Conservation (phyloP, 495 filamentous ascomycete genomes). For the Thermochaetoides thermophila region DNA sequence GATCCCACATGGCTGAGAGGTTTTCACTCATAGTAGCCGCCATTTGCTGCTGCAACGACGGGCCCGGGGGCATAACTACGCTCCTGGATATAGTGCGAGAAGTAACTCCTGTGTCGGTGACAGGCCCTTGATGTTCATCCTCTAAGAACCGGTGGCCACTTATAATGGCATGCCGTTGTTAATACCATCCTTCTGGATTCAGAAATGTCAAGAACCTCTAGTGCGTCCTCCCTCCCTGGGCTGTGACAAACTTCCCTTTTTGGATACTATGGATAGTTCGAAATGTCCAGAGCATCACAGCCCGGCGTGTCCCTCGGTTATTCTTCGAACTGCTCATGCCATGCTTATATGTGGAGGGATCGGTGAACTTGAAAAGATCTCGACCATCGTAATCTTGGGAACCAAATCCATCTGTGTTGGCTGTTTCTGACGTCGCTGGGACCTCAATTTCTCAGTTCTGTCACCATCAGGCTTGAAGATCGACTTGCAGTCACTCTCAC, state of each 20-base stretch:
- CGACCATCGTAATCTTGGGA: conserved; percentile 33
- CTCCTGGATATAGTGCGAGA: conserved; percentile 16
- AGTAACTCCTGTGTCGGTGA: neutral
- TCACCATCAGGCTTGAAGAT: conserved; percentile 8
- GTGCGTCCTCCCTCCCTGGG: conserved; percentile 16
- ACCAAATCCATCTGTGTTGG: conserved; percentile 31
- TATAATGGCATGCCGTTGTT: conserved; percentile 28
- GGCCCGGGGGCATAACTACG: conserved; percentile 29
- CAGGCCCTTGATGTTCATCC: neutral
- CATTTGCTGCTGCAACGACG: conserved; percentile 27
- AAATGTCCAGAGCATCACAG: conserved; percentile 34
- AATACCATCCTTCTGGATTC: conserved; percentile 29
- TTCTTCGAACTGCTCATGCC: neutral
- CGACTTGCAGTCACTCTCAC: neutral
- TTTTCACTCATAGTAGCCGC: conserved; percentile 31
- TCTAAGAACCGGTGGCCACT: conserved; percentile 6
- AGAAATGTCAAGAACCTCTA: conserved; percentile 35
- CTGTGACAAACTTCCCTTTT: conserved; percentile 16
- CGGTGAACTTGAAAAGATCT: conserved; percentile 31
- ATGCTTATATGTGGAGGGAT: conserved; percentile 7
- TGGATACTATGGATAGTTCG: conserved; percentile 27
- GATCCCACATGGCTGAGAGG: conserved; percentile 25
- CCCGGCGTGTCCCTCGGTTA: conserved; percentile 26
- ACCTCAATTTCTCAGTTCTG: conserved; percentile 4
- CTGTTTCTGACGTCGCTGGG: conserved; percentile 2